Percentiles rank a stretch among this genome's conserved stretches.
Evolutionary conservation across 1,284 basidiomycete genomes (phyloP).

Genomic region (Tremellales sp.): DNA sequence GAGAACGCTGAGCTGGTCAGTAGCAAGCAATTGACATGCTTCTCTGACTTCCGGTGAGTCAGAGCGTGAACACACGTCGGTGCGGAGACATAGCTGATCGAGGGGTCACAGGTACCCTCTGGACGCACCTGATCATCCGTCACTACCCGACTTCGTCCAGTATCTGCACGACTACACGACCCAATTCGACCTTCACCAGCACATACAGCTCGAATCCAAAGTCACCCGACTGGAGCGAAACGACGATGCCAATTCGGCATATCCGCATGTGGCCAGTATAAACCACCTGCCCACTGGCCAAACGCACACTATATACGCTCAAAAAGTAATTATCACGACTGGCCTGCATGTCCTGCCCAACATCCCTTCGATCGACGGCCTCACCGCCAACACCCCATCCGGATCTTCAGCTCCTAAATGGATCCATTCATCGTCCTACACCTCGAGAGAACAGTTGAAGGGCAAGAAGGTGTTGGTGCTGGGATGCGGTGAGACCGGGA

Average conservation of each 20-base stretch:
- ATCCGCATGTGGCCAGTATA: slow-evolving; percentile 26
- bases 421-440: slow-evolving; percentile 58
- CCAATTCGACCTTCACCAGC: slow-evolving; percentile 51
- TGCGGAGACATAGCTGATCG: too few relatives aligned
- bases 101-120: slow-evolving; percentile 38
- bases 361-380: slow-evolving; percentile 54
- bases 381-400: slow-evolving; percentile 39
- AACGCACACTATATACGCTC: slow-evolving; percentile 16
- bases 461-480: slow-evolving; percentile 57
- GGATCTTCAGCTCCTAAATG: slow-evolving; percentile 43
- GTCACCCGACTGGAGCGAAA: slow-evolving; percentile 39
- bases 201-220: slow-evolving; percentile 53
- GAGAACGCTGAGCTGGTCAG: slow-evolving; percentile 54
- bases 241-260: slow-evolving; percentile 21
- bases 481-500: slow-evolving; percentile 63
- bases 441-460: slow-evolving; percentile 52
- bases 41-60: slow-evolving; percentile 58
- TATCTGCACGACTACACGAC: slow-evolving; percentile 57
- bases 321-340: slow-evolving; percentile 33
- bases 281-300: slow-evolving; percentile 10
- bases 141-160: slow-evolving; percentile 57
- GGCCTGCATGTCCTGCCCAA: slow-evolving; percentile 54
- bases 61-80: too few relatives aligned
- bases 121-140: slow-evolving; percentile 58
- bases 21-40: slow-evolving; percentile 57